These are phyloP conservation scores for Chlorella vulgaris DNA, from an alignment of 139 green algal genomes.

Conservation along the genomic window DNA sequence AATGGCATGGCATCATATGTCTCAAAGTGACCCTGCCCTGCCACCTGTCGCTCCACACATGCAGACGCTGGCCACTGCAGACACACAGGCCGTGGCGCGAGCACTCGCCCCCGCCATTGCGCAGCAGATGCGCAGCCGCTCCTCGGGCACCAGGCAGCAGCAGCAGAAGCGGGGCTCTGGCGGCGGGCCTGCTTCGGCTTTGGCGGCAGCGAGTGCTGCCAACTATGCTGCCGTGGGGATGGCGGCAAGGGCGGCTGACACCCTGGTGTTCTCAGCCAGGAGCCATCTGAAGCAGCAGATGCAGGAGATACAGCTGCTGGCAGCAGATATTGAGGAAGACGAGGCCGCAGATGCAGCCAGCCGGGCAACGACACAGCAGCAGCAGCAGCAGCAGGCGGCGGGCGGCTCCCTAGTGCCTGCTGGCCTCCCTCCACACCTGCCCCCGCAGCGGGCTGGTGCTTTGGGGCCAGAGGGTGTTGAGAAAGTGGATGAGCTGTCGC, in stretches of 20 bases:
- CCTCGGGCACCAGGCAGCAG: conserved; percentile 2
- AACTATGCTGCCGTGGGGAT: conserved; percentile 17
- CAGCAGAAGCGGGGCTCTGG: background rate
- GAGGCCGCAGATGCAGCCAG: background rate
- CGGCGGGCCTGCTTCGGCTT: background rate
- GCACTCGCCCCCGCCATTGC: conserved; percentile 17
- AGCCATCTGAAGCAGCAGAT: conserved; percentile 7
- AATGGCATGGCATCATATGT: too few species aligned
- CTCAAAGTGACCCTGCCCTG: too few species aligned
- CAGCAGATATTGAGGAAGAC: conserved; percentile 1
- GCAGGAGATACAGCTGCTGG: background rate
- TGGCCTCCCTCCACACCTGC: too few species aligned
- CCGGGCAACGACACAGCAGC: background rate
- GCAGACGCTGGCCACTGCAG: conserved; percentile 19
- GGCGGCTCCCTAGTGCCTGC: too few species aligned
- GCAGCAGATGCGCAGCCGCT: conserved; percentile 2
- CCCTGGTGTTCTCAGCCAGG: conserved; percentile 21
- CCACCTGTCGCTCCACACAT: too few species aligned
- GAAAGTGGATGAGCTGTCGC: background rate
- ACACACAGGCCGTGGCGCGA: background rate
- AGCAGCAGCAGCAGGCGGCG: background rate
- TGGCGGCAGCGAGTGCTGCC: too few species aligned
- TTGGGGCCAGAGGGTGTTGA: too few species aligned
- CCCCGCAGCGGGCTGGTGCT: too few species aligned
- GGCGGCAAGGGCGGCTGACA: background rate